These are phyloP conservation scores for Diaporthe humulicola DNA, from an alignment of 2,329 filamentous ascomycete genomes.

Conservation along the genomic window DNA sequence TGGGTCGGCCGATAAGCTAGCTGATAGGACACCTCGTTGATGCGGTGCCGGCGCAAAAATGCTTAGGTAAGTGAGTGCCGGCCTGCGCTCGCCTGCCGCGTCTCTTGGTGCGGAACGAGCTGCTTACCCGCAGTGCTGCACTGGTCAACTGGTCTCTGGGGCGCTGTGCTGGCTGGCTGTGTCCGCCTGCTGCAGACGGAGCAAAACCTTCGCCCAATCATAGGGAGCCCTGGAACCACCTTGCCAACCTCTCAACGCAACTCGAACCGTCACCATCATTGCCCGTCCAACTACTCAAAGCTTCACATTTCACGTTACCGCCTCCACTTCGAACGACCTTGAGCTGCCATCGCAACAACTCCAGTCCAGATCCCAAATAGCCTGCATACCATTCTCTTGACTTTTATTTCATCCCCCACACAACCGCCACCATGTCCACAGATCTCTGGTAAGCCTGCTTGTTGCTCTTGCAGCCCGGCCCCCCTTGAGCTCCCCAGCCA, in stretches of 20 bases:
- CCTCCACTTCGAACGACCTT: conserved; percentile 34
- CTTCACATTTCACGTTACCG: conserved; percentile 33
- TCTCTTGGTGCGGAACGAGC: not conserved
- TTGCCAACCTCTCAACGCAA: conserved; percentile 42
- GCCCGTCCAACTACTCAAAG: conserved; percentile 39
- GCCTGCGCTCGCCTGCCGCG: conserved; percentile 26
- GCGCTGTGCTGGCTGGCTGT: conserved; percentile 29
- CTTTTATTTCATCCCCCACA: conserved; percentile 43
- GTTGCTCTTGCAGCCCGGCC: conserved; percentile 46
- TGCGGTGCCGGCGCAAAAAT: not conserved
- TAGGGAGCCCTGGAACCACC: conserved; percentile 54
- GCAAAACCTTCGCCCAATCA: conserved; percentile 59
- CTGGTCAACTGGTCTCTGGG: not conserved
- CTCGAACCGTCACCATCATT: conserved; percentile 39
- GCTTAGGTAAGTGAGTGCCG: conserved; percentile 7
- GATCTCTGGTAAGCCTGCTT: conserved; percentile 82
- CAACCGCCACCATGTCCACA: conserved; percentile 75
- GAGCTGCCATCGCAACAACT: conserved; percentile 37
- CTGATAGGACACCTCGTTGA: conserved; percentile 36
- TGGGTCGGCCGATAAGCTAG: conserved; percentile 36
- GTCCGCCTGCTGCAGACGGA: conserved; percentile 47
- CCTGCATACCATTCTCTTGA: conserved; percentile 28
- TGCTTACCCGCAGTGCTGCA: not conserved
- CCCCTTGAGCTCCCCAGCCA: conserved; percentile 44
- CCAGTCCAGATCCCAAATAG: conserved; percentile 33